Percentiles rank a stretch among this genome's conserved stretches.
Evolutionary conservation across 352 stramenopile species (phyloP).

Genomic region (Phytophthora citrophthora): DNA sequence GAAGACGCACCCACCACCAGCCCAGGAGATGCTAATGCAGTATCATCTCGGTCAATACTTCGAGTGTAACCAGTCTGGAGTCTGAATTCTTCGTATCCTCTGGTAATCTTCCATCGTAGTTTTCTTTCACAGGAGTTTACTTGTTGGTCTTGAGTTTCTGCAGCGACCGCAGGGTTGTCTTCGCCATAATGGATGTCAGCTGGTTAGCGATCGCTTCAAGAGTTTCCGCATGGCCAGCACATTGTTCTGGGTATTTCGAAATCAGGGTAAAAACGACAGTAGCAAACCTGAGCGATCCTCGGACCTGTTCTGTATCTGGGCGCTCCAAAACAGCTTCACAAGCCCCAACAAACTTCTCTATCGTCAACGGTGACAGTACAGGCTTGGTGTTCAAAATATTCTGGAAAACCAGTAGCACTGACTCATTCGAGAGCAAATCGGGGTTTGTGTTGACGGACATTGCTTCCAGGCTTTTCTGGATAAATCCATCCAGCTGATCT

Average conservation of each 20-base stretch:
- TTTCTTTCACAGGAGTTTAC: not conserved
- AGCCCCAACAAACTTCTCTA: conserved; percentile 56
- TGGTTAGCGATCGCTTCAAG: conserved; percentile 52
- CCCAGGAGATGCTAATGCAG: conserved; percentile 51
- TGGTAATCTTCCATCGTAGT: not conserved
- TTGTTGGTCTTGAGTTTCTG: conserved; percentile 61
- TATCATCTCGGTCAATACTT: conserved; percentile 75
- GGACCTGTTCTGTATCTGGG: conserved; percentile 32
- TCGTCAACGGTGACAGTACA: conserved; percentile 42
- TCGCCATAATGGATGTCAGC: conserved; percentile 66
- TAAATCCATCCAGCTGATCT: conserved; percentile 58
- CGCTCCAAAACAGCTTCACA: conserved; percentile 52
- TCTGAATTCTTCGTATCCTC: conserved; percentile 7
- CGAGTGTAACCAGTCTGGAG: conserved; percentile 52
- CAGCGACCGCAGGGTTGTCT: conserved; percentile 69
- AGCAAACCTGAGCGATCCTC: conserved; percentile 63
- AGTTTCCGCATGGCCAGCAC: conserved; percentile 44
- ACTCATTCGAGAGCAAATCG: conserved; percentile 63
- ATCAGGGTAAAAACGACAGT: conserved; percentile 73
- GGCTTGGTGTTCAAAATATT: conserved; percentile 74
- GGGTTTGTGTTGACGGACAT: not conserved
- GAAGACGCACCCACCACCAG: conserved; percentile 55
- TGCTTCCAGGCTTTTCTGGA: conserved; percentile 39
- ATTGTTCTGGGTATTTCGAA: conserved; percentile 66
- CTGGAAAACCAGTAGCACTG: conserved; percentile 73